A percentile compares a stretch with the other conserved stretches of the same genome.
phyloP scores from a whole-genome alignment of 176 grass and related monocot genomes.

The Triticum dicoccoides region DNA sequence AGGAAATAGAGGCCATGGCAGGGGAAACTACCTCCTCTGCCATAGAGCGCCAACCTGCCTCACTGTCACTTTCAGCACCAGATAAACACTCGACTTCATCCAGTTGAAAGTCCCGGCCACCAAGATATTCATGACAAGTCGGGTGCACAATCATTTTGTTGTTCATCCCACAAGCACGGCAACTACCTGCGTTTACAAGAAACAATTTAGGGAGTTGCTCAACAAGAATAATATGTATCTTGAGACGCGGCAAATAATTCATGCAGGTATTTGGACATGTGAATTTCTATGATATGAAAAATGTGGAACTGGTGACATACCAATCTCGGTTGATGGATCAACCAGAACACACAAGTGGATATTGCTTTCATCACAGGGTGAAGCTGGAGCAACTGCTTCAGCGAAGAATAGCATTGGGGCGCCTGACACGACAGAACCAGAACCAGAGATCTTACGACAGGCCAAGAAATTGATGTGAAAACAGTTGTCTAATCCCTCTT shows the following conservation, averaged over 20 bases:
- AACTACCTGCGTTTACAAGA: neutral
- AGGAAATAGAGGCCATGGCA: no score
- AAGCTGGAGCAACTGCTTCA: neutral
- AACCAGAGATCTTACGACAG: neutral
- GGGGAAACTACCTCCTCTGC: no score
- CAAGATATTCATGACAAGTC: neutral
- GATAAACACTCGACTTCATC: constrained; percentile 6
- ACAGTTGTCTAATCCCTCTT: neutral
- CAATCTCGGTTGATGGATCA: constrained; percentile 8
- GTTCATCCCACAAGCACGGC: constrained; percentile 23
- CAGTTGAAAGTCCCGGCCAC: neutral
- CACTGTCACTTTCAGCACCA: no score
- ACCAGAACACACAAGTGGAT: constrained; percentile 2
- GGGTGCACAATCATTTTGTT: constrained; percentile 31
- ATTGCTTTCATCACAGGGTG: neutral
- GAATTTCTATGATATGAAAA: neutral
- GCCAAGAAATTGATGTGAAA: constrained; percentile 38
- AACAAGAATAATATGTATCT: neutral
- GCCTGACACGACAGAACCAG: neutral
- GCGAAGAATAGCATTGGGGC: constrained; percentile 16
- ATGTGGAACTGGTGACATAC: neutral
- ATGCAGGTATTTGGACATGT: neutral
- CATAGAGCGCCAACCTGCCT: no score
- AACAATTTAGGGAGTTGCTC: neutral
- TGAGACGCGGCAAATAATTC: neutral